These are phyloP conservation scores for Candida mattraensis DNA, from an alignment of 805 yeast genomes.

Conservation along the genomic window DNA sequence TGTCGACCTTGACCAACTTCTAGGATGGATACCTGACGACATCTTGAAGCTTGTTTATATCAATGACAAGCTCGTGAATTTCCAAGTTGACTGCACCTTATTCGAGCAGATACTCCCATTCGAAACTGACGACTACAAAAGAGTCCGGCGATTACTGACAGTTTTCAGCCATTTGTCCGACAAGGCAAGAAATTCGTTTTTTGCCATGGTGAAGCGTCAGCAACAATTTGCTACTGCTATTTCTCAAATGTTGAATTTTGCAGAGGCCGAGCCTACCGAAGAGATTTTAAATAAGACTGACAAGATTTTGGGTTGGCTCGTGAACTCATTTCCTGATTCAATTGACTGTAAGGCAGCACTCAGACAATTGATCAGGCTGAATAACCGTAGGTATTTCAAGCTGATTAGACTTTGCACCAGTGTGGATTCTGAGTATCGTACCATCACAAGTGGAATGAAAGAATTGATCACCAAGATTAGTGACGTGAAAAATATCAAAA, in stretches of 20 bases:
- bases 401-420: constrained; percentile 54
- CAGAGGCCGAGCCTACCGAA: constrained; percentile 35
- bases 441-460: constrained; percentile 59
- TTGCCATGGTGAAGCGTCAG: constrained; percentile 71
- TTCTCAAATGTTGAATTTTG: constrained; percentile 45
- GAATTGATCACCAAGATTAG: constrained; percentile 59
- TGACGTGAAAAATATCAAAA: constrained; percentile 49
- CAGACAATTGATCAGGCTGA: constrained; percentile 49
- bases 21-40: constrained; percentile 61
- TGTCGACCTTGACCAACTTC: constrained; percentile 31
- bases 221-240: constrained; percentile 55
- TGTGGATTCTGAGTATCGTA: constrained; percentile 57
- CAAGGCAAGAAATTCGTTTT: constrained; percentile 61
- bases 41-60: constrained; percentile 69
- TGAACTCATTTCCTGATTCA: constrained; percentile 52
- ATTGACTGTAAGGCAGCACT: constrained; percentile 50
- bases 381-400: constrained; percentile 59
- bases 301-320: constrained; percentile 62
- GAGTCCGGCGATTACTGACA: constrained; percentile 55
- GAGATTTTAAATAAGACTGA: constrained; percentile 38
- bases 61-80: constrained; percentile 65
- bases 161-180: constrained; percentile 51
- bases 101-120: constrained; percentile 63
- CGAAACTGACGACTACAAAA: constrained; percentile 37
- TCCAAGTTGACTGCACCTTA: constrained; percentile 59